phyloP scores from a whole-genome alignment of 805 yeast species.

The Metschnikowia kofuensis region DNA sequence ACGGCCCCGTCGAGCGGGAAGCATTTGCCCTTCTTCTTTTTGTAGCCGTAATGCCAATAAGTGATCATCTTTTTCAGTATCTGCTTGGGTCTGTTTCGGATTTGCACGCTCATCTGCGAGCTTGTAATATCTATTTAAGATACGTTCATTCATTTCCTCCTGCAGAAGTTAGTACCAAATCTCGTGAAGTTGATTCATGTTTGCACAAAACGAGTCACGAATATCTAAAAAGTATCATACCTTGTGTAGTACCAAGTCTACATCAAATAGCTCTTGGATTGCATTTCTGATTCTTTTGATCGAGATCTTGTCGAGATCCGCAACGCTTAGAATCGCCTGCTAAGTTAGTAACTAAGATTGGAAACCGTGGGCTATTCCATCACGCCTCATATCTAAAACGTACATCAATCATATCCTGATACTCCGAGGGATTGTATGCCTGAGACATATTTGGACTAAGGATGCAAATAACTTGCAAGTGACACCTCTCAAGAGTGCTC shows the following conservation, averaged over 20 bases:
- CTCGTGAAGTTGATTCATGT: neutral
- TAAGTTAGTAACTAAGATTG: constrained; percentile 18
- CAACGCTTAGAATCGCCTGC: constrained; percentile 68
- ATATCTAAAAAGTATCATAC: constrained; percentile 22
- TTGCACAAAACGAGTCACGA: too few relatives aligned
- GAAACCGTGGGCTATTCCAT: neutral
- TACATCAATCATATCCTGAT: constrained; percentile 20
- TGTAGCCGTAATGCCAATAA: constrained; percentile 50
- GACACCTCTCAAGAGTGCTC: too few relatives aligned
- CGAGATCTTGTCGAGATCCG: constrained; percentile 66
- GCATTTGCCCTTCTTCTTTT: constrained; percentile 17
- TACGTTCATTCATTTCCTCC: constrained; percentile 57
- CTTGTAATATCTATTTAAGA: constrained; percentile 54
- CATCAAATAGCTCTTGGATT: constrained; percentile 62
- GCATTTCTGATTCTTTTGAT: constrained; percentile 72
- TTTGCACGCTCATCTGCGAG: constrained; percentile 37
- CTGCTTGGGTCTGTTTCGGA: constrained; percentile 23
- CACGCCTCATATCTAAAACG: constrained; percentile 1
- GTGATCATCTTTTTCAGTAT: constrained; percentile 44
- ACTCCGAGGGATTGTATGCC: constrained; percentile 8
- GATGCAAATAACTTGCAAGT: too few relatives aligned
- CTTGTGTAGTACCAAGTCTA: constrained; percentile 48
- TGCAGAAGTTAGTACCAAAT: constrained; percentile 27
- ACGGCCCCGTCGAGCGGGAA: constrained; percentile 15
- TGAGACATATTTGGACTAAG: neutral